These are phyloP conservation scores for Lithospermum erythrorhizon DNA, from an alignment of 257 asterid species.

Conservation along the genomic window DNA sequence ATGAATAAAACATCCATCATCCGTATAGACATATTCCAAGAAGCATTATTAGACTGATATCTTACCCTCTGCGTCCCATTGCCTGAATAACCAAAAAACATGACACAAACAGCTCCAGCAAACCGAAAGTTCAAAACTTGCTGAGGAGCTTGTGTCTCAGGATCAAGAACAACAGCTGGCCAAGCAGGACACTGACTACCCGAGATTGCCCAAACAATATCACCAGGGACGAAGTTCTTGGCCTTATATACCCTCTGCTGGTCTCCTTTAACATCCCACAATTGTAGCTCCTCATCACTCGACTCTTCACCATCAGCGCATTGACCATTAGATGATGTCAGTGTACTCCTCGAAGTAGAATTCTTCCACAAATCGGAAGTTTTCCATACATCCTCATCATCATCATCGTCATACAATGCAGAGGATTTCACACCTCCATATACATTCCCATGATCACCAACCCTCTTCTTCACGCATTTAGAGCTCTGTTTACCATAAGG, in stretches of 20 bases:
- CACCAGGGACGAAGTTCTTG: constrained; percentile 57
- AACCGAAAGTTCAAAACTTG: constrained; percentile 63
- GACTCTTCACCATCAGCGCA: constrained; percentile 22
- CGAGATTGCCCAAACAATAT: constrained; percentile 88
- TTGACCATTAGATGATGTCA: constrained; percentile 30
- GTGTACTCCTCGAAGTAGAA: constrained; percentile 31
- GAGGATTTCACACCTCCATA: constrained; percentile 42
- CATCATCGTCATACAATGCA: constrained; percentile 49
- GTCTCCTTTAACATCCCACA: constrained; percentile 32
- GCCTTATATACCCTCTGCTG: constrained; percentile 26
- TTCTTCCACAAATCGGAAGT: constrained; percentile 23
- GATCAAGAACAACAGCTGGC: constrained; percentile 94
- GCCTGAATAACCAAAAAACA: constrained; percentile 97
- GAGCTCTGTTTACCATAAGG: constrained; percentile 34
- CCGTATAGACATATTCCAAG: constrained; percentile 7
- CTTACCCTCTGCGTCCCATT: constrained; percentile 96
- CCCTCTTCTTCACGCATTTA: constrained; percentile 29
- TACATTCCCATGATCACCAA: constrained; percentile 17
- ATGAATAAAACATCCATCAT: not conserved
- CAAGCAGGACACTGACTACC: constrained; percentile 81
- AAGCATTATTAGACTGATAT: not conserved
- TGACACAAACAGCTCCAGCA: constrained; percentile 66
- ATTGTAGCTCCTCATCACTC: constrained; percentile 38
- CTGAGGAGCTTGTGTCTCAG: constrained; percentile 66
- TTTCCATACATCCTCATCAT: constrained; percentile 37